Conservation (phyloP, 352 stramenopile species). For the Pythium graminicola region DNA sequence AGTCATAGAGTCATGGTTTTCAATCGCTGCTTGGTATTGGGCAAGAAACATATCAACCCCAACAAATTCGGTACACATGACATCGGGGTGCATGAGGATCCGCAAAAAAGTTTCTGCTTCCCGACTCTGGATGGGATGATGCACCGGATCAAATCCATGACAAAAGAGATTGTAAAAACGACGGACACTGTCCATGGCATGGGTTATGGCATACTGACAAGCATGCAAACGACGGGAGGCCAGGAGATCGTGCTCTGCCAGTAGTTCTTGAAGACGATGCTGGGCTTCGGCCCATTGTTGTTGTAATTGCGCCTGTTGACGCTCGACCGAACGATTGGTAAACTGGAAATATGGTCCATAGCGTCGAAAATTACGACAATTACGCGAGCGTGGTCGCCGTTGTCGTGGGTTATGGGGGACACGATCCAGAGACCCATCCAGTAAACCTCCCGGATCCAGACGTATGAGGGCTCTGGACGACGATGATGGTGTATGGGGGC, state of each 20-base stretch:
- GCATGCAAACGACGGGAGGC: conserved; percentile 30
- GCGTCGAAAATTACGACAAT: conserved; percentile 20
- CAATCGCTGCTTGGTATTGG: conserved; percentile 38
- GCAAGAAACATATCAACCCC: conserved; percentile 44
- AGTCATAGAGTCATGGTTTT: conserved; percentile 26
- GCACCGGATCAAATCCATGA: conserved; percentile 28
- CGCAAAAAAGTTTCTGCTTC: conserved; percentile 33
- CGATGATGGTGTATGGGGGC: too few species aligned
- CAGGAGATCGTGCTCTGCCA: conserved; percentile 31
- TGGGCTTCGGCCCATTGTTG: too few species aligned
- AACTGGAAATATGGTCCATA: conserved; percentile 22
- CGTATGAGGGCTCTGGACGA: not conserved
- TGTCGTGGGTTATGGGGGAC: not conserved
- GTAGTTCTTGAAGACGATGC: conserved; percentile 33
- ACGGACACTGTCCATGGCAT: conserved; percentile 30
- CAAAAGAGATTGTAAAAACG: conserved; percentile 43
- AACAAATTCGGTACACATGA: conserved; percentile 45
- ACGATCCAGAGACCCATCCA: too few species aligned
- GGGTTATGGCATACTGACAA: conserved; percentile 23
- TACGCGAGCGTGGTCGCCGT: conserved; percentile 21
- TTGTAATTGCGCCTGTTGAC: not conserved
- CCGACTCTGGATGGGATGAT: conserved; percentile 15
- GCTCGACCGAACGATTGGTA: too few species aligned
- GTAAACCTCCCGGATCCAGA: not conserved
- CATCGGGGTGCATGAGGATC: conserved; percentile 35